Evolutionary conservation across 495 filamentous ascomycete species (phyloP).

Genomic region (Penicillium goetzii): DNA sequence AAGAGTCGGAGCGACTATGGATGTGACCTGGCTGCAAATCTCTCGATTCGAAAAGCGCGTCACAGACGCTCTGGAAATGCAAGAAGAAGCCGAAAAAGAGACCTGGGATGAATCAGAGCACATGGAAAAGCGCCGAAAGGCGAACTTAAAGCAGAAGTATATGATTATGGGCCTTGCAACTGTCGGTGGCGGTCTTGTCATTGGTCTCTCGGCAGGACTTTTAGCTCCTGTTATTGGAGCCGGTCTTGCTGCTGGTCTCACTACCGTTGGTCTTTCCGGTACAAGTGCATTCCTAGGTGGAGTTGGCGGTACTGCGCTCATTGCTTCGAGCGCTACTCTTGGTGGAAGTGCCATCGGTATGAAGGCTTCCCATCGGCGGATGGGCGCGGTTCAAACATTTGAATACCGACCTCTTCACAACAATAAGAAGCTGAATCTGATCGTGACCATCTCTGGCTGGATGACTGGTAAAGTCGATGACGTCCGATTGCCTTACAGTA

Average conservation of each 20-base stretch:
- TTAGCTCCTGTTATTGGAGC: conserved; percentile 94
- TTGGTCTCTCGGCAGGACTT: conserved; percentile 90
- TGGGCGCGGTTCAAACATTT: conserved; percentile 90
- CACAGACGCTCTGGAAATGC: conserved; percentile 96
- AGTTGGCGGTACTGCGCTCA: conserved; percentile 88
- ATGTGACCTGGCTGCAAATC: conserved; percentile 89
- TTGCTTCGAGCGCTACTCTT: conserved; percentile 86
- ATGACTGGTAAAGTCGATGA: conserved; percentile 98
- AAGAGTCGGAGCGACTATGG: conserved; percentile 74
- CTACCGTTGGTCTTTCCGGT: conserved; percentile 89
- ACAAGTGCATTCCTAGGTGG: conserved; percentile 90
- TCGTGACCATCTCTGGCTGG: conserved; percentile 95
- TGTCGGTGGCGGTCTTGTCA: conserved; percentile 92
- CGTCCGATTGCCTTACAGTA: conserved; percentile 91
- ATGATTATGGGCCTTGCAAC: conserved; percentile 97
- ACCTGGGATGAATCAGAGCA: conserved; percentile 97
- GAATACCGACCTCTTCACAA: conserved; percentile 97
- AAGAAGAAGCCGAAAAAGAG: conserved; percentile 87
- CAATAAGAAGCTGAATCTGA: conserved; percentile 95
- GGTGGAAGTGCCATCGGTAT: conserved; percentile 85
- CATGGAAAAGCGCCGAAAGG: conserved; percentile 84
- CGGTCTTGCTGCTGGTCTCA: conserved; percentile 92
- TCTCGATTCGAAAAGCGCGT: conserved; percentile 97
- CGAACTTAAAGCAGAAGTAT: conserved; percentile 76
- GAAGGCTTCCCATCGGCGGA: conserved; percentile 81